These are phyloP conservation scores for Poa annua DNA, from an alignment of 176 grass and related monocot genomes.

Conservation along the genomic window DNA sequence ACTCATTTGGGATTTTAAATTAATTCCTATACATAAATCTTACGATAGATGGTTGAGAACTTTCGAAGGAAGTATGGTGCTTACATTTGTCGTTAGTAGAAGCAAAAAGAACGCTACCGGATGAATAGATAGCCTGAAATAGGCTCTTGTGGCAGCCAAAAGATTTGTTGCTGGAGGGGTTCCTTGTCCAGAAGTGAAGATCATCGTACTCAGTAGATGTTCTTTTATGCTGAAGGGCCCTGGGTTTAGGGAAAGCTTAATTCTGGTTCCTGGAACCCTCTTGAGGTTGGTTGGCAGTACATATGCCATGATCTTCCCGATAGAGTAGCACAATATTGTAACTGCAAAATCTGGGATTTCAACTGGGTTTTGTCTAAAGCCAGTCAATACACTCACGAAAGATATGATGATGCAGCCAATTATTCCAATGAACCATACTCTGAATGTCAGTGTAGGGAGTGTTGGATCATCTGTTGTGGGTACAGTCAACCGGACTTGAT, in stretches of 20 bases:
- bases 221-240: conserved; percentile 43
- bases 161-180: background rate
- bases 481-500: conserved; percentile 39
- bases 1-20: background rate
- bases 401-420: conserved; percentile 7
- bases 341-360: background rate
- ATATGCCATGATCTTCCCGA: conserved; percentile 33
- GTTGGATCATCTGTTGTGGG: conserved; percentile 39
- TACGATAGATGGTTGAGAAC: background rate
- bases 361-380: conserved; percentile 30
- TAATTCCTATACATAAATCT: background rate
- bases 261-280: conserved; percentile 15
- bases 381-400: background rate
- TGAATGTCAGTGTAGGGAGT: conserved; percentile 30
- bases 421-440: conserved; percentile 31
- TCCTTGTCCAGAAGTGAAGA: conserved; percentile 6
- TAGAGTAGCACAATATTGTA: background rate
- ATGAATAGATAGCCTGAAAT: conserved; percentile 22
- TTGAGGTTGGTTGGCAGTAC: conserved; percentile 12
- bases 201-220: conserved; percentile 18
- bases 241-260: conserved; percentile 28
- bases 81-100: background rate
- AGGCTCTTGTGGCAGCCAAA: background rate
- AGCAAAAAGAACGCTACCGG: background rate
- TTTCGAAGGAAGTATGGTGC: background rate